phyloP scores from a whole-genome alignment of 352 stramenopile species.

The Globisporangium viniferum region DNA sequence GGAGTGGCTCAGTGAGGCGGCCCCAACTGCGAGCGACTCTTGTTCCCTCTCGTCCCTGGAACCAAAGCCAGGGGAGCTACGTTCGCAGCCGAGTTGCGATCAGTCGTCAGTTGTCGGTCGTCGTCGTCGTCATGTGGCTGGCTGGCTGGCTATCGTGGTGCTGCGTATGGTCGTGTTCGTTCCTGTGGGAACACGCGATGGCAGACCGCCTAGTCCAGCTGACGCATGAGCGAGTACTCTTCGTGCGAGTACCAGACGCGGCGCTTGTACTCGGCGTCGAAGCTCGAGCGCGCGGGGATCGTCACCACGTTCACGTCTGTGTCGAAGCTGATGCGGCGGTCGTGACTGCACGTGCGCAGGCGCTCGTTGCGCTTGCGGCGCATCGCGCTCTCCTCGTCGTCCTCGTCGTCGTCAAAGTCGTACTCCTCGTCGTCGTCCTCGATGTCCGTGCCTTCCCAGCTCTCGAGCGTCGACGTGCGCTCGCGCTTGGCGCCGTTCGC shows the following conservation, averaged over 20 bases:
- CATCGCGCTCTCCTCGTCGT: conserved; percentile 19
- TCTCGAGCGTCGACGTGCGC: conserved; percentile 58
- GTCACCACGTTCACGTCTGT: conserved; percentile 67
- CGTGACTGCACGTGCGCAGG: conserved; percentile 61
- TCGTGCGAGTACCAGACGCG: conserved; percentile 75
- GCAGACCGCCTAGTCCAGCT: conserved; percentile 19
- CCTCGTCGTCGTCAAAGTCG: conserved; percentile 46
- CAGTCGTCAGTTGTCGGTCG: conserved; percentile 6
- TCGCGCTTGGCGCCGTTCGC: conserved; percentile 23
- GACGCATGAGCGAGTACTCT: conserved; percentile 55
- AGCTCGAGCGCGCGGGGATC: conserved; percentile 66
- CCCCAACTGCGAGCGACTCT: conserved; percentile 10
- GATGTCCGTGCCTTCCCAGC: conserved; percentile 49
- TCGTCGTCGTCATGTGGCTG: neutral
- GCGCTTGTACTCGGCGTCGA: conserved; percentile 75
- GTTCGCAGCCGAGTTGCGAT: conserved; percentile 7
- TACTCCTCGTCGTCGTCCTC: conserved; percentile 58
- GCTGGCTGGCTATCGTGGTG: neutral
- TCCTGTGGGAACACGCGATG: neutral
- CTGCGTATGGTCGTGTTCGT: conserved; percentile 2
- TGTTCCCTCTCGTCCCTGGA: neutral
- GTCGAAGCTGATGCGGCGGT: conserved; percentile 77
- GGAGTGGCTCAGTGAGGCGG: conserved; percentile 6
- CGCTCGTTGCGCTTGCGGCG: conserved; percentile 28
- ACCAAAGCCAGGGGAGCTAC: conserved; percentile 1